Base-by-base conservation (phyloP, 2,329 filamentous ascomycete genomes). In the Pseudogymnoascus sp. region DNA sequence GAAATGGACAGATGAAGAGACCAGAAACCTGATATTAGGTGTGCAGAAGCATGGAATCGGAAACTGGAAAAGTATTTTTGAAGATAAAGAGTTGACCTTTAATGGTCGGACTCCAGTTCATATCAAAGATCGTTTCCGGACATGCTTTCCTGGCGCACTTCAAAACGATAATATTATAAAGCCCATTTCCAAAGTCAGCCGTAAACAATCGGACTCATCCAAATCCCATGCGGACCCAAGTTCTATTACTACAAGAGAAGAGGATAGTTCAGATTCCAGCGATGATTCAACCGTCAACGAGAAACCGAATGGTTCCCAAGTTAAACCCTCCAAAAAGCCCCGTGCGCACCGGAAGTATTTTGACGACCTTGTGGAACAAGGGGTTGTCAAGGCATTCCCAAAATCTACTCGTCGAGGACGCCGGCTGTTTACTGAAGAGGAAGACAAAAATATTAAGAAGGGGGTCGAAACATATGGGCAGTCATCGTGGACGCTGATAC, bases 1-100 rank as follows among this genome's bases (percentile, higher is more conserved):
- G 61, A 86, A 85, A 67, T 88, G 85, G 85, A 82, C 83, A 0
- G 83, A 87, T 65, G 80, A 84, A 63, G 85, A 88, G 71, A 88
- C 85, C 1, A 85, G 82, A 60, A 79, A 85, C 66, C 75, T 88
- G 7, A 72, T 88, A 12, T 74, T 85, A 2, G 85, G 84, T 0
- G 85, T 87, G 28, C 80, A 80, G 68, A 81, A 82, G 33, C 80
- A 88, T 69, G 85, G 85, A 0, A 81, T 88, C 7, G 85, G 85
- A 38, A 84, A 83, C 68, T 88, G 85, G 85, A 86, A 83, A 7
- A 82, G 78, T 63, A 88, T 88, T 33, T 74, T 87, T 23, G 83
- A 85, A 60, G 85, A 88, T 65, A 73, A 79, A 0, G 80, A 80
- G 44, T 88, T 85, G 69, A 77, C 73, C 10, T 88, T 88, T 74